Conservation (phyloP, 768 basidiomycete genomes). For the Suillus sp. region DNA sequence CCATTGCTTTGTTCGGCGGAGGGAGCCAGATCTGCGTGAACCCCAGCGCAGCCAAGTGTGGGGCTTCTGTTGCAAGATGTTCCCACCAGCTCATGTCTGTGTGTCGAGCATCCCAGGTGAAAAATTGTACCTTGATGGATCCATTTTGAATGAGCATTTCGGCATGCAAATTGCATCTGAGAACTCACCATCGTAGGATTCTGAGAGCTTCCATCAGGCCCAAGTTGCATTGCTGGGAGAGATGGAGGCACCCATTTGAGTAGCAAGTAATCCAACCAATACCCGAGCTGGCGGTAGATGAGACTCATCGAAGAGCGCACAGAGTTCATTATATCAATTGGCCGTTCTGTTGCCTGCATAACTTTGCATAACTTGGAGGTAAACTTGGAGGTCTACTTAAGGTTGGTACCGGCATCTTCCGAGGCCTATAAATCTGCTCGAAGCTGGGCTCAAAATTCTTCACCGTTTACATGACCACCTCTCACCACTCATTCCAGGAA, state of each 20-base stretch:
- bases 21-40: constrained; percentile 85
- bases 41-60: constrained; percentile 63
- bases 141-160: constrained; percentile 1
- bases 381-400: too few species aligned
- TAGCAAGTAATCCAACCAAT: constrained; percentile 28
- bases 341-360: not conserved
- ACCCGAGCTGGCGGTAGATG: constrained; percentile 10
- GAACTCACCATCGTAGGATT: constrained; percentile 70
- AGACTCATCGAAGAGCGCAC: constrained; percentile 11
- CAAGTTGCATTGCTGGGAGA: constrained; percentile 61
- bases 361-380: not conserved
- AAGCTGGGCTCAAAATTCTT: not conserved
- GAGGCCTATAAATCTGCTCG: constrained; percentile 6
- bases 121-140: constrained; percentile 68
- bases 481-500: constrained; percentile 46
- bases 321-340: not conserved
- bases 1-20: constrained; percentile 79
- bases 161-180: not conserved
- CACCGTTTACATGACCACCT: constrained; percentile 49
- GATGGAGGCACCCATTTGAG: constrained; percentile 38
- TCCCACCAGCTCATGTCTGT: constrained; percentile 77
- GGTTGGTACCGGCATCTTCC: constrained; percentile 5
- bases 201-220: constrained; percentile 45
- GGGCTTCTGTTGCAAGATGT: constrained; percentile 67
- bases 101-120: constrained; percentile 74